Percentiles rank a stretch among this genome's conserved stretches.
Evolutionary conservation across 2,329 filamentous ascomycete genomes (phyloP).

Genomic region (Diplodia corticola): DNA sequence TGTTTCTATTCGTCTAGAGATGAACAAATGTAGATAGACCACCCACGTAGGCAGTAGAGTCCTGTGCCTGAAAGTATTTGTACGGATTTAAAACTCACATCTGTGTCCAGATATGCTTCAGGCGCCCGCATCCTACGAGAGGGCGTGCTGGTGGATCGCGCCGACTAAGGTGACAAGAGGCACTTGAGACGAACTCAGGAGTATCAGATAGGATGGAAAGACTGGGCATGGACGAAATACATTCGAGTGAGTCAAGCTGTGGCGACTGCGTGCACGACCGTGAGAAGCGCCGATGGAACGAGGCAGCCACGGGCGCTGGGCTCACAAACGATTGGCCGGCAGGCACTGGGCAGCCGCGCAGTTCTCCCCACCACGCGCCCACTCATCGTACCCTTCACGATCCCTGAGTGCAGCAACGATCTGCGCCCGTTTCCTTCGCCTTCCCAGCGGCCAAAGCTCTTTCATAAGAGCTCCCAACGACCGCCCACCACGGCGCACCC

Average conservation of each 20-base stretch:
- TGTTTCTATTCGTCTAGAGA: too few species aligned
- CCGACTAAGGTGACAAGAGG: too few species aligned
- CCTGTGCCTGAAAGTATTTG: too few species aligned
- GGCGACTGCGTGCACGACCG: neutral
- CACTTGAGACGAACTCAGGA: neutral
- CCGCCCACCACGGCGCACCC: constrained; percentile 24
- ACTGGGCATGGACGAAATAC: neutral
- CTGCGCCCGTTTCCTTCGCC: constrained; percentile 11
- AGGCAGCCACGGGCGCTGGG: constrained; percentile 1
- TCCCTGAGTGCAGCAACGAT: constrained; percentile 21
- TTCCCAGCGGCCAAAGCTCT: constrained; percentile 8
- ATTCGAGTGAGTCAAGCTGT: neutral
- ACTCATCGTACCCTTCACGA: constrained; percentile 11
- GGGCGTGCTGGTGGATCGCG: too few species aligned
- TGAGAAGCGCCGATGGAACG: neutral
- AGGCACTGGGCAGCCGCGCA: constrained; percentile 12
- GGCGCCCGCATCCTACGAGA: too few species aligned
- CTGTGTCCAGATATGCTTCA: too few species aligned
- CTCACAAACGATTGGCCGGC: constrained; percentile 10
- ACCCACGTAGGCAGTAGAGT: too few species aligned
- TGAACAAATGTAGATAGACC: too few species aligned
- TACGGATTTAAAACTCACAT: too few species aligned
- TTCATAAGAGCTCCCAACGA: constrained; percentile 12
- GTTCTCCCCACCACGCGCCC: constrained; percentile 22
- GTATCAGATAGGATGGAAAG: neutral